A percentile compares a stretch with the other conserved stretches of the same genome.
phyloP scores from a whole-genome alignment of 768 basidiomycete genomes.

The Suillus placidus region DNA sequence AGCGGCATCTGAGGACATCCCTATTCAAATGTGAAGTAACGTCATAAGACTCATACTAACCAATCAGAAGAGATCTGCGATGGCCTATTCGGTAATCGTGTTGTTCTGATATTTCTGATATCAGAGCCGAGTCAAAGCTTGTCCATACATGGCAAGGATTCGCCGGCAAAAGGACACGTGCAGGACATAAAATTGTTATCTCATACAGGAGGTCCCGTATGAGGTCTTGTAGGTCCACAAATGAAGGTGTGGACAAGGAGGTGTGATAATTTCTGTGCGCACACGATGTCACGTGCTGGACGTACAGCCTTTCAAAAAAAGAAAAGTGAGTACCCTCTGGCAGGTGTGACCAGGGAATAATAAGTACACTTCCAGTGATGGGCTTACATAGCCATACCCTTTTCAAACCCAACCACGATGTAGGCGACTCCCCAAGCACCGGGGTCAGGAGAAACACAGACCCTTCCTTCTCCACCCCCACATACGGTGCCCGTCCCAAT shows the following conservation, averaged over 20 bases:
- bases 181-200: neutral
- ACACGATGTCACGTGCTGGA: neutral
- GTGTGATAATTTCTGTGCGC: no score
- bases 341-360: no score
- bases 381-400: conserved; percentile 12
- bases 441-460: conserved; percentile 50
- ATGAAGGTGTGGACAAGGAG: neutral
- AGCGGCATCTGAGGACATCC: neutral
- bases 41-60: neutral
- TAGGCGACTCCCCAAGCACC: conserved; percentile 56
- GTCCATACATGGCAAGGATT: neutral
- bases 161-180: neutral
- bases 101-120: neutral
- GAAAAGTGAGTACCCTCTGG: no score
- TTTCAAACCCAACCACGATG: conserved; percentile 42
- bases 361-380: neutral
- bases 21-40: neutral
- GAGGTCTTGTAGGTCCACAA: neutral
- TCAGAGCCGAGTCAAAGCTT: neutral
- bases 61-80: neutral
- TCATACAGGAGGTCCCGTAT: neutral
- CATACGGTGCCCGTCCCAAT: conserved; percentile 54
- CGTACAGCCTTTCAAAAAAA: no score
- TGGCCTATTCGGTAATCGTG: neutral
- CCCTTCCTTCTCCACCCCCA: conserved; percentile 22